Percentiles rank a stretch among this genome's conserved stretches.
These are phyloP conservation scores for Glomus cerebriforme DNA, from an alignment of 192 early-diverging fungal genomes.

Conservation along the genomic window DNA sequence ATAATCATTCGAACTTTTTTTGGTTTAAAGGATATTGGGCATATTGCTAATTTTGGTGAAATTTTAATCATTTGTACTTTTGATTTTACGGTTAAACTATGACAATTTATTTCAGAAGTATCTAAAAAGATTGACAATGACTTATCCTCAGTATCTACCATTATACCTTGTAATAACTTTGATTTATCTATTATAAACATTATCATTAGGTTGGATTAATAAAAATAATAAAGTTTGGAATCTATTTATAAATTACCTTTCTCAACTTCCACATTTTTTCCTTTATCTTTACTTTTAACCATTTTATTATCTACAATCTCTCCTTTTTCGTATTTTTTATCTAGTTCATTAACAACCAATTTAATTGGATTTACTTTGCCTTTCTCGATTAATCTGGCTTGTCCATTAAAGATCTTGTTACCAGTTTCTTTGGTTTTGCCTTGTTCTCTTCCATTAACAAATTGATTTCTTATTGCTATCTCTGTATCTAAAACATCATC, in stretches of 20 bases:
- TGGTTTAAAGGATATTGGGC: background rate
- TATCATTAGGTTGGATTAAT: background rate
- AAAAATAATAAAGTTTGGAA: background rate
- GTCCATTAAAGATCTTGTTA: background rate
- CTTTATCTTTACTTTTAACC: background rate
- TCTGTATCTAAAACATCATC: background rate
- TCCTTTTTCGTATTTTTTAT: background rate
- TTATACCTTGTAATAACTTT: background rate
- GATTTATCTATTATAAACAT: background rate
- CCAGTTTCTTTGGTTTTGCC: background rate
- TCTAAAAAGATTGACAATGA: background rate
- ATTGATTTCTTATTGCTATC: no score
- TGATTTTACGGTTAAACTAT: background rate
- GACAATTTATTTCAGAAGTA: background rate
- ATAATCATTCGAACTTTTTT: background rate
- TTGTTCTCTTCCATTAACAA: no score
- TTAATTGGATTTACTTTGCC: no score
- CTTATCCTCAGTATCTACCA: background rate
- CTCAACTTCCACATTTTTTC: no score
- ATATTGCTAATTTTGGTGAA: background rate
- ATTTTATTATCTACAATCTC: background rate
- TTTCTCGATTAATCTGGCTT: background rate
- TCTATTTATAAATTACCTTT: background rate
- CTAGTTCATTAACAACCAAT: no score
- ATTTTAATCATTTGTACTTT: background rate